These are phyloP conservation scores for Boletus sp. DNA, from an alignment of 768 basidiomycete genomes.

Conservation along the genomic window DNA sequence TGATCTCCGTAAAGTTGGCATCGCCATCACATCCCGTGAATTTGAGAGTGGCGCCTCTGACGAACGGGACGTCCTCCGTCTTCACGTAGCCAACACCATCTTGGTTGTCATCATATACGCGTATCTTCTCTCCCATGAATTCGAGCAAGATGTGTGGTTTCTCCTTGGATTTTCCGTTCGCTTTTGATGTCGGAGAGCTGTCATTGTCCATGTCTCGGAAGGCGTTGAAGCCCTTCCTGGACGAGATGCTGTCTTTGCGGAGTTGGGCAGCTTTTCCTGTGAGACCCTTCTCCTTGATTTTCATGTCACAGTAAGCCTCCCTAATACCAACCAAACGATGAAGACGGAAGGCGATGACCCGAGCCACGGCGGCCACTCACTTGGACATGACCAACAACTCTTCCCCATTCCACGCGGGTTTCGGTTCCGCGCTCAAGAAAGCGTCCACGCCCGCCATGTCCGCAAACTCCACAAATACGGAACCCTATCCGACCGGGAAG, in stretches of 20 bases:
- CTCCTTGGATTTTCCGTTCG: slow-evolving; percentile 35
- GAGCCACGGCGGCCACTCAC: slow-evolving; percentile 38
- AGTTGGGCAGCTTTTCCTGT: slow-evolving; percentile 64
- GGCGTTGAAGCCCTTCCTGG: slow-evolving; percentile 68
- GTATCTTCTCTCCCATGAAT: slow-evolving; percentile 68
- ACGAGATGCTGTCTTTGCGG: slow-evolving; percentile 52
- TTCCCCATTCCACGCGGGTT: slow-evolving; percentile 73
- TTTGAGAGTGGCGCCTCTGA: slow-evolving; percentile 44
- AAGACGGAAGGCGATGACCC: not conserved
- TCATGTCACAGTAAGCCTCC: slow-evolving; percentile 90
- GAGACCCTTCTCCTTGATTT: slow-evolving; percentile 91
- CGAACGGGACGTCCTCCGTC: slow-evolving; percentile 40
- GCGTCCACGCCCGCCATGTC: slow-evolving; percentile 63
- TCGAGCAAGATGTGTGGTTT: slow-evolving; percentile 67
- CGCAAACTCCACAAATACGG: slow-evolving; percentile 89
- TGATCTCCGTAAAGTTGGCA: slow-evolving; percentile 63
- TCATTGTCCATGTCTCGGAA: slow-evolving; percentile 66
- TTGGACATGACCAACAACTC: slow-evolving; percentile 87
- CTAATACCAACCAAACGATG: slow-evolving; percentile 34
- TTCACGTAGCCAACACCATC: slow-evolving; percentile 46
- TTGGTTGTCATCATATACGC: slow-evolving; percentile 51
- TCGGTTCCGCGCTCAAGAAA: slow-evolving; percentile 79
- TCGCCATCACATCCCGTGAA: slow-evolving; percentile 52
- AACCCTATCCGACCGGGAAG: slow-evolving; percentile 52
- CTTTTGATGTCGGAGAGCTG: slow-evolving; percentile 32